phyloP scores from a whole-genome alignment of 495 filamentous ascomycete genomes.

The Penicillium egyptiacum region DNA sequence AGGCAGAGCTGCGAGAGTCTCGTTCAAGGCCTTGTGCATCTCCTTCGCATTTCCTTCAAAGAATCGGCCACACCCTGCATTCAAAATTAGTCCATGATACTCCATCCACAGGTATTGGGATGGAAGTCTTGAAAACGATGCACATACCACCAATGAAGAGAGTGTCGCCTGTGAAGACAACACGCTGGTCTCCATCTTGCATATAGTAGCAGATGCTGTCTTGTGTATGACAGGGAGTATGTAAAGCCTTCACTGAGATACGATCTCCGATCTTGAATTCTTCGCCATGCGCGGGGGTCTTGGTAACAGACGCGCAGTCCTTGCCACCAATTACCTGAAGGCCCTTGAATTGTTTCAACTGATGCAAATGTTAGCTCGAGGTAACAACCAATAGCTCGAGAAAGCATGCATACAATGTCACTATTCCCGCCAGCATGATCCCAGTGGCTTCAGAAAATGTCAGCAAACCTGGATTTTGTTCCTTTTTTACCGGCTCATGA shows the following conservation, averaged over 20 bases:
- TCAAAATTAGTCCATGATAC: background rate
- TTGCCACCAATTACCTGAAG: conserved; percentile 84
- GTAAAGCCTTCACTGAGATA: conserved; percentile 82
- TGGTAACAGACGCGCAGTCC: conserved; percentile 76
- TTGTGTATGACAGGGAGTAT: conserved; percentile 97
- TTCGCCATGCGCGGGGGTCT: conserved; percentile 70
- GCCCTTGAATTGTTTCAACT: conserved; percentile 67
- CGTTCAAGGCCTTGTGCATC: conserved; percentile 91
- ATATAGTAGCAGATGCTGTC: conserved; percentile 94
- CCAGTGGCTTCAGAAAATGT: conserved; percentile 64
- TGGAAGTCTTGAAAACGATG: background rate
- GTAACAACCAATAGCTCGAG: background rate
- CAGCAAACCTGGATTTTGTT: conserved; percentile 3
- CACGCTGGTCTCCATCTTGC: conserved; percentile 77
- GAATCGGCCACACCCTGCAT: conserved; percentile 86
- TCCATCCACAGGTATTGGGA: background rate
- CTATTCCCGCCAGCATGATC: conserved; percentile 94
- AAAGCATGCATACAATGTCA: conserved; percentile 58
- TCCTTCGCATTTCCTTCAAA: conserved; percentile 89
- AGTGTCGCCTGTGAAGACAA: conserved; percentile 94
- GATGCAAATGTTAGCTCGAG: conserved; percentile 15
- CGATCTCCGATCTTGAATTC: conserved; percentile 78
- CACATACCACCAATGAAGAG: conserved; percentile 83
- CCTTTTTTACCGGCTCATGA: background rate
- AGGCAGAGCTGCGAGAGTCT: conserved; percentile 75